Evolutionary conservation across 345 rosid species (phyloP).

Genomic region (Eutrema yunnanense): DNA sequence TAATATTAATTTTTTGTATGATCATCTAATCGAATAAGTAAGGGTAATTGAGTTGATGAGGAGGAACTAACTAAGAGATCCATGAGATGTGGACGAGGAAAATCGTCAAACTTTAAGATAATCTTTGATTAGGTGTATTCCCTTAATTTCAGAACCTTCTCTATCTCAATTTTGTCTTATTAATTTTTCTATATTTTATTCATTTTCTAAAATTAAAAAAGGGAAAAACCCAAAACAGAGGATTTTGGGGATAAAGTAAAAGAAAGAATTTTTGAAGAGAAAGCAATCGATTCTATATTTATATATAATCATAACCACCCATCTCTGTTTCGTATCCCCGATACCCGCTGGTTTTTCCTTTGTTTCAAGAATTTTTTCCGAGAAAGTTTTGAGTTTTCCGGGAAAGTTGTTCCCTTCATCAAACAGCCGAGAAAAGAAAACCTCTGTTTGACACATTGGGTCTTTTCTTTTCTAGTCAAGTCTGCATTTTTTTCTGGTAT

Average conservation of each 20-base stretch:
- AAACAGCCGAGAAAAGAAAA: not conserved
- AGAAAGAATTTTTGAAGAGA: slow-evolving; percentile 18
- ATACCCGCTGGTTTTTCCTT: not conserved
- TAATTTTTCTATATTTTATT: not conserved
- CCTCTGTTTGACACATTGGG: not conserved
- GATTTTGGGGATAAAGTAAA: slow-evolving; percentile 25
- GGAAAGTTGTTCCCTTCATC: not conserved
- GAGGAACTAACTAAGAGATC: not conserved
- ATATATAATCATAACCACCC: not conserved
- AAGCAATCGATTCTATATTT: slow-evolving; percentile 7
- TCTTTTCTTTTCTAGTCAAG: slow-evolving; percentile 12
- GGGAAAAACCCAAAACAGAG: slow-evolving; percentile 15
- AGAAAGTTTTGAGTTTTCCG: slow-evolving; percentile 11
- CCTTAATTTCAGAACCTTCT: slow-evolving; percentile 16
- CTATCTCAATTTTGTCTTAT: not conserved
- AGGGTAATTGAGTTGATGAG: not conserved
- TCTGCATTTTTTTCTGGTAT: slow-evolving; percentile 3
- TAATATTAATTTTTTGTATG: not conserved
- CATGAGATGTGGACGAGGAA: slow-evolving; percentile 20
- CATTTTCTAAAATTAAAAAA: not conserved
- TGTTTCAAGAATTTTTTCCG: not conserved
- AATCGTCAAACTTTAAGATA: slow-evolving; percentile 23
- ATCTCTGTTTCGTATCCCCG: not conserved
- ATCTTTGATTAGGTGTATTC: slow-evolving; percentile 18
- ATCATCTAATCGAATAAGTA: not conserved